Conservation (phyloP, 495 filamentous ascomycete species). For the Cladorrhinum samala region DNA sequence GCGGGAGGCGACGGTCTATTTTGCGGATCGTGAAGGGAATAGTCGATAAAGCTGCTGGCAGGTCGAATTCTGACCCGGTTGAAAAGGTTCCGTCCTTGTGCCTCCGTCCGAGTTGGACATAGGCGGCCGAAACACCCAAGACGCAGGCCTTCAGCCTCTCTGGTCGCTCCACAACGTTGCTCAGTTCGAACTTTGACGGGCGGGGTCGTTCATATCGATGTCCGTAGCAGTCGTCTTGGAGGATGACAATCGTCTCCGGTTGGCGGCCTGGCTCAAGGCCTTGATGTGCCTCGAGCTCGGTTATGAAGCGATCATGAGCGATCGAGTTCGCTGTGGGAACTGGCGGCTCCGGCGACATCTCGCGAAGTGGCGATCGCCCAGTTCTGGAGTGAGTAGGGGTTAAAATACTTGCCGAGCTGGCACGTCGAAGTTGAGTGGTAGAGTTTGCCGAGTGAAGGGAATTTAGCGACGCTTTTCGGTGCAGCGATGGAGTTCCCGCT, state of each 20-base stretch:
- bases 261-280: conserved; percentile 36
- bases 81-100: conserved; percentile 65
- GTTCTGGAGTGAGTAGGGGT: conserved; percentile 28
- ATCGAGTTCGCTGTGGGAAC: conserved; percentile 59
- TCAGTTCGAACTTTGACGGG: conserved; percentile 56
- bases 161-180: conserved; percentile 81
- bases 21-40: conserved; percentile 80
- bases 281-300: conserved; percentile 61
- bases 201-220: conserved; percentile 84
- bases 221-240: conserved; percentile 91
- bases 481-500: conserved; percentile 43
- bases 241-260: conserved; percentile 68
- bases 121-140: conserved; percentile 77
- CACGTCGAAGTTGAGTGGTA: conserved; percentile 41
- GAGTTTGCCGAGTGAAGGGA: conserved; percentile 45
- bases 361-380: conserved; percentile 30
- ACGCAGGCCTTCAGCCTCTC: conserved; percentile 84
- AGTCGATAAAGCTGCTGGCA: conserved; percentile 42
- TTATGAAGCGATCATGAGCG: conserved; percentile 61
- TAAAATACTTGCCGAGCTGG: conserved; percentile 43
- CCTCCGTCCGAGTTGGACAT: conserved; percentile 77
- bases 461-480: conserved; percentile 50
- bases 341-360: conserved; percentile 32
- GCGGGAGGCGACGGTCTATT: conserved; percentile 56
- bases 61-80: conserved; percentile 47